These are phyloP conservation scores for Ustilago xerochloae DNA, from an alignment of 1,284 basidiomycete genomes.

Conservation along the genomic window DNA sequence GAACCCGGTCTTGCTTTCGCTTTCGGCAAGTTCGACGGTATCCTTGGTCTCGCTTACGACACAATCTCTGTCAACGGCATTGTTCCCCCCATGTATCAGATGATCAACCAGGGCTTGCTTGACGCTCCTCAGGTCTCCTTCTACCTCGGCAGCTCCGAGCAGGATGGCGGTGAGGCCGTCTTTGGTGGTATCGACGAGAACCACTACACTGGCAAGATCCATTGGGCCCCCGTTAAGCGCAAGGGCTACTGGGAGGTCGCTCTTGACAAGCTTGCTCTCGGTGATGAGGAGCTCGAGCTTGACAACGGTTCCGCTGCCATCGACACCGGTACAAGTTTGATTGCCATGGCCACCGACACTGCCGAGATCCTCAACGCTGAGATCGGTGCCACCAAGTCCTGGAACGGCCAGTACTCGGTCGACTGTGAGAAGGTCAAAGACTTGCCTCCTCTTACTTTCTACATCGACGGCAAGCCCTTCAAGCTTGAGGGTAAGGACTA, in stretches of 20 bases:
- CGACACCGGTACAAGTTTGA: conserved; percentile 84
- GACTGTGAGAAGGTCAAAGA: conserved; percentile 85
- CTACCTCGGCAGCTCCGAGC: conserved; percentile 87
- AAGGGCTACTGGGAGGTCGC: conserved; percentile 89
- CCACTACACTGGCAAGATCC: conserved; percentile 84
- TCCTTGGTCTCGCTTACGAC: conserved; percentile 93
- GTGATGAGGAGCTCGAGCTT: conserved; percentile 82
- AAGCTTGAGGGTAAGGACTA: conserved; percentile 86
- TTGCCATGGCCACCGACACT: conserved; percentile 90
- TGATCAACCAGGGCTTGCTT: conserved; percentile 86
- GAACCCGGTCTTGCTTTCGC: conserved; percentile 98
- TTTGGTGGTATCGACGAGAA: conserved; percentile 89
- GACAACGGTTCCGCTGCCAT: conserved; percentile 85
- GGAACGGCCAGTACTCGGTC: conserved; percentile 71
- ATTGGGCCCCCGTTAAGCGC: conserved; percentile 90
- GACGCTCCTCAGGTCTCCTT: conserved; percentile 92
- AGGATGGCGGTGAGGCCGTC: conserved; percentile 89
- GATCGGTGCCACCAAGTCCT: conserved; percentile 69
- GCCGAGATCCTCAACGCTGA: conserved; percentile 98
- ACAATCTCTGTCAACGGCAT: conserved; percentile 96
- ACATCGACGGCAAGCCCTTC: conserved; percentile 72
- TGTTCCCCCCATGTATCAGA: conserved; percentile 92
- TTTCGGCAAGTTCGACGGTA: conserved; percentile 89
- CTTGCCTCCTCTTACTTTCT: conserved; percentile 88
- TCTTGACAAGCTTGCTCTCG: conserved; percentile 69